Evolutionary conservation across 495 filamentous ascomycete genomes (phyloP).

Genomic region (Neurospora sp.): DNA sequence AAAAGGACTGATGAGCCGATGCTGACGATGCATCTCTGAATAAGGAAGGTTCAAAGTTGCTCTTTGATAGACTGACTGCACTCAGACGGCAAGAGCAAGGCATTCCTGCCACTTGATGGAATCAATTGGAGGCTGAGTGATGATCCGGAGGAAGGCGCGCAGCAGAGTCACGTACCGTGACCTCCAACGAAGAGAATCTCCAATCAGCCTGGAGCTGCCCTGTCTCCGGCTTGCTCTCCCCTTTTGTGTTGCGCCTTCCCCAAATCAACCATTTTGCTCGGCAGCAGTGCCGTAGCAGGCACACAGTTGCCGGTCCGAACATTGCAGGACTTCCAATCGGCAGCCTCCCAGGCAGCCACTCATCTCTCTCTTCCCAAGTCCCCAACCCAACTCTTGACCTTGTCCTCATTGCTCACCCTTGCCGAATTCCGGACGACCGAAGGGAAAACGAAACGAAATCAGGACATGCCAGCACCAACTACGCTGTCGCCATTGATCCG

Average conservation of each 20-base stretch:
- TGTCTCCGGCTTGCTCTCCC: neutral
- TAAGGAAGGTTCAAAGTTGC: neutral
- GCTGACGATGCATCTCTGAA: neutral
- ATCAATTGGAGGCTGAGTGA: neutral
- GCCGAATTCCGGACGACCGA: neutral
- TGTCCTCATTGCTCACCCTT: no score
- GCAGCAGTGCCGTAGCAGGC: neutral
- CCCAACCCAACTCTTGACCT: neutral
- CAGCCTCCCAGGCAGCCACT: constrained; percentile 7
- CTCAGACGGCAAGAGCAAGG: neutral
- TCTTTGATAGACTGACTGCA: neutral
- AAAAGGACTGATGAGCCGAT: neutral
- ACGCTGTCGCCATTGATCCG: neutral
- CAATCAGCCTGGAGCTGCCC: neutral
- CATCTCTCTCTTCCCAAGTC: neutral
- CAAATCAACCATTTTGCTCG: neutral
- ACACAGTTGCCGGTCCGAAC: neutral
- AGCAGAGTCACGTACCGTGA: neutral
- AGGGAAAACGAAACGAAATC: neutral
- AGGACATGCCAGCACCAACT: neutral
- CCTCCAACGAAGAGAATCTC: no score
- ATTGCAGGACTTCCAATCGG: constrained; percentile 14
- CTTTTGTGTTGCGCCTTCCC: neutral
- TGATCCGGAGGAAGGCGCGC: neutral
- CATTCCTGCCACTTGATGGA: neutral